Evolutionary conservation across 129 eudicot genomes (phyloP), one percentile per base, ranked within the genome.

Genomic region (Smallanthus sonchifolius): DNA sequence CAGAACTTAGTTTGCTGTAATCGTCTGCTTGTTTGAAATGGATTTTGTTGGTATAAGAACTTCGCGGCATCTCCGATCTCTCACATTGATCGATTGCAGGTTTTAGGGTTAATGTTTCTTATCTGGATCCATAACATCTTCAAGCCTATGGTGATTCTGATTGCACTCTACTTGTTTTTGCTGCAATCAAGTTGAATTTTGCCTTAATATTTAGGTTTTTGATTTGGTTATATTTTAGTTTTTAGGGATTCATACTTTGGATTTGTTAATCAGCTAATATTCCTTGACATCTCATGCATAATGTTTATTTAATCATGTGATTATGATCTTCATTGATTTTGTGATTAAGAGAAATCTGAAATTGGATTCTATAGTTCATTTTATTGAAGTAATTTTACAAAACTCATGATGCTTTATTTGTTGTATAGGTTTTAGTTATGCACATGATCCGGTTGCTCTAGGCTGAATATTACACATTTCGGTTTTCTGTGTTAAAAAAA

Each of bases 101-200:
- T 28, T 63, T 74, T 47, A 59, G 63, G 79, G 72, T 75, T 24
- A 65, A 45, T 68, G 81, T 47, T 57, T 43, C n/a, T 59, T 74
- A 19, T 69, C 59, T 69, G 75, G 81, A 77, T 77, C 81, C 65
- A n/a, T 66, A 6, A 38, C 57, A 17, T 54, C 37, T 67, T 44
- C 6, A 8, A 20, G 39, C 47, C 3, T 68, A 10, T 19, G 14
- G 36, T 44, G 36, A 28, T 14, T 66, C 20, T 45, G 69, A 56
- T 68, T 56, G 67, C 61, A 40, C n/a, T 68, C 48, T 67, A 32
- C 67, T 68, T 78, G 56, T 70, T 78, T 78, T 55, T 55, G 14
- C 8, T 71, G 77, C 32, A 6, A 51, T 63, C 38, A 63, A 78
- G 83, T 79, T 72, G 74, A 79, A 72, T 72, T 72, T 72, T 72